Evolutionary conservation across 2,329 filamentous ascomycete genomes (phyloP).

Genomic region (Macroventuria anomochaeta): DNA sequence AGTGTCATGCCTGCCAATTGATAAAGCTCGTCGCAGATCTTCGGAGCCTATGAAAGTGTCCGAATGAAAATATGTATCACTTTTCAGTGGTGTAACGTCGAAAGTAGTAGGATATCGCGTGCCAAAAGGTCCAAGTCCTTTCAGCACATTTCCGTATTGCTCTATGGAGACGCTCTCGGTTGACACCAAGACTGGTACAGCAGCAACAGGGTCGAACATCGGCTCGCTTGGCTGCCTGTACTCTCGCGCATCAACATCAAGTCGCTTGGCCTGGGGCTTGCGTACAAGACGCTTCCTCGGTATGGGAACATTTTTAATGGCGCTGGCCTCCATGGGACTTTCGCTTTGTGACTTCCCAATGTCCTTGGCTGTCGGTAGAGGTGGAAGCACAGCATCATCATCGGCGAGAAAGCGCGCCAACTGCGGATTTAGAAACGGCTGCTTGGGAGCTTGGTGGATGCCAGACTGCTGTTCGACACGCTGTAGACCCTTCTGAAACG

Average conservation of each 20-base stretch:
- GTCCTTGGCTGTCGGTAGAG: conserved; percentile 27
- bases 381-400: conserved; percentile 31
- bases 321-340: neutral
- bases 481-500: conserved; percentile 46
- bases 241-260: conserved; percentile 55
- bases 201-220: conserved; percentile 12
- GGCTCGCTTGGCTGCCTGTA: conserved; percentile 55
- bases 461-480: conserved; percentile 38
- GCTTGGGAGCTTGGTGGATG: conserved; percentile 10
- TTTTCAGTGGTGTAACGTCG: conserved; percentile 56
- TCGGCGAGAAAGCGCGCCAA: conserved; percentile 44
- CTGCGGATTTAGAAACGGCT: conserved; percentile 35
- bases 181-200: neutral
- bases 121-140: conserved; percentile 58
- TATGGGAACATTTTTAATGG: neutral
- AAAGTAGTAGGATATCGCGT: conserved; percentile 61
- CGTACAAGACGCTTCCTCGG: conserved; percentile 32
- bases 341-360: conserved; percentile 17
- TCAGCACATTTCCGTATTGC: conserved; percentile 23
- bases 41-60: conserved; percentile 65
- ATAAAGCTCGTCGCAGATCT: conserved; percentile 57
- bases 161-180: neutral
- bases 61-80: conserved; percentile 63
- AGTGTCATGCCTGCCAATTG: conserved; percentile 1
- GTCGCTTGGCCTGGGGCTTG: conserved; percentile 53